These are phyloP conservation scores for Arabidopsis arenosa DNA, from an alignment of 345 rosid genomes.

Conservation along the genomic window DNA sequence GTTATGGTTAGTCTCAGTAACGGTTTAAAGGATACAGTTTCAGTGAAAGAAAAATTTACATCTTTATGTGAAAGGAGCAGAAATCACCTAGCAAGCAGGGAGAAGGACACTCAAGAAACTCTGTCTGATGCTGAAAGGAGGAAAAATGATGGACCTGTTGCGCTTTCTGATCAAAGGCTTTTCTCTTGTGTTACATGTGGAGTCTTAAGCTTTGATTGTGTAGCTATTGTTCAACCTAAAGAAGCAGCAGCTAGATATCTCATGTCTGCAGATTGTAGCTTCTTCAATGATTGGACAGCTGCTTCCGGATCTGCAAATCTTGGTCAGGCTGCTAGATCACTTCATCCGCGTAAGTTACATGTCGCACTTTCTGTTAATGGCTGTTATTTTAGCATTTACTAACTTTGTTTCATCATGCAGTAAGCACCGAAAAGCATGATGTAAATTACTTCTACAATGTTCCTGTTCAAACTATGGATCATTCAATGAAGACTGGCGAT, in stretches of 20 bases:
- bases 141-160: slow-evolving; percentile 49
- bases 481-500: slow-evolving; percentile 41
- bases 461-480: slow-evolving; percentile 55
- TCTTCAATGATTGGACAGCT: slow-evolving; percentile 81
- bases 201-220: slow-evolving; percentile 80
- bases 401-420: slow-evolving; percentile 50
- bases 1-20: slow-evolving; percentile 6
- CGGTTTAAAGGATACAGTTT: slow-evolving; percentile 49
- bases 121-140: slow-evolving; percentile 42
- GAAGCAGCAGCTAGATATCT: slow-evolving; percentile 84
- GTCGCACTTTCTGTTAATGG: slow-evolving; percentile 15
- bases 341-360: slow-evolving; percentile 54
- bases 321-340: slow-evolving; percentile 45
- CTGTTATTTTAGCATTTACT: neutral
- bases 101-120: slow-evolving; percentile 41
- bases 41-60: slow-evolving; percentile 64
- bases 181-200: slow-evolving; percentile 96
- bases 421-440: slow-evolving; percentile 46
- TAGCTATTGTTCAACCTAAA: slow-evolving; percentile 84
- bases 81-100: slow-evolving; percentile 45
- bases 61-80: slow-evolving; percentile 64
- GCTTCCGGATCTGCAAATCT: slow-evolving; percentile 58
- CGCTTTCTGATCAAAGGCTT: slow-evolving; percentile 82
- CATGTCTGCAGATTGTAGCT: slow-evolving; percentile 92
- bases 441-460: slow-evolving; percentile 50